A percentile compares a stretch with the other conserved stretches of the same genome.
phyloP scores from a whole-genome alignment of 345 rosid species.

The Aethionema arabicum region DNA sequence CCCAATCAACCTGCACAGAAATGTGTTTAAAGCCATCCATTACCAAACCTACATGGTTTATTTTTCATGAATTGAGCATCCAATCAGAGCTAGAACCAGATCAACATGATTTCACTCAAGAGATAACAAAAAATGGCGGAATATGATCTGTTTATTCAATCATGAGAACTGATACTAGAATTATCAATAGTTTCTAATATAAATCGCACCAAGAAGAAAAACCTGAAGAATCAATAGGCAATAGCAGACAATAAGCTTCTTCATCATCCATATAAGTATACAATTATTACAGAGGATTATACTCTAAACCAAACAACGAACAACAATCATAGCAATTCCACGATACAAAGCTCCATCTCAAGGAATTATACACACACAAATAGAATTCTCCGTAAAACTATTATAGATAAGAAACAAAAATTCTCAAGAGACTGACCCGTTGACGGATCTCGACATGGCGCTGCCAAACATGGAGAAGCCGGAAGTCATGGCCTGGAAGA shows the following conservation, averaged over 20 bases:
- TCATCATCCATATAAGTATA: not conserved
- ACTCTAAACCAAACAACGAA: not conserved
- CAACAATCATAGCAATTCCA: conserved; percentile 16
- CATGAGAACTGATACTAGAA: conserved; percentile 25
- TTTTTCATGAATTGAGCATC: not conserved
- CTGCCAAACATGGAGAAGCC: conserved; percentile 62
- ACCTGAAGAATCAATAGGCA: conserved; percentile 17
- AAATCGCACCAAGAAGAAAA: conserved; percentile 16
- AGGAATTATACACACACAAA: conserved; percentile 6
- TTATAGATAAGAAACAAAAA: not conserved
- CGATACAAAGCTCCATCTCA: conserved; percentile 1
- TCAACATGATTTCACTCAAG: not conserved
- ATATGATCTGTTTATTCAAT: conserved; percentile 15
- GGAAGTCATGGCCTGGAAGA: conserved; percentile 67
- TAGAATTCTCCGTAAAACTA: not conserved
- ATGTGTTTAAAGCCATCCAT: not conserved
- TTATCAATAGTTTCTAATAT: conserved; percentile 28
- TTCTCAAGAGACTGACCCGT: conserved; percentile 42
- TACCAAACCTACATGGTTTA: not conserved
- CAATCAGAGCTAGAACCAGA: conserved; percentile 6
- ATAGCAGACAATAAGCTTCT: conserved; percentile 14
- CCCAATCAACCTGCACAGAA: conserved; percentile 45
- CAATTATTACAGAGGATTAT: not conserved
- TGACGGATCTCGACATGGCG: conserved; percentile 69
- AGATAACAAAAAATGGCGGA: not conserved